Conservation (phyloP, 106 monocot species). For the Posidonia australis region DNA sequence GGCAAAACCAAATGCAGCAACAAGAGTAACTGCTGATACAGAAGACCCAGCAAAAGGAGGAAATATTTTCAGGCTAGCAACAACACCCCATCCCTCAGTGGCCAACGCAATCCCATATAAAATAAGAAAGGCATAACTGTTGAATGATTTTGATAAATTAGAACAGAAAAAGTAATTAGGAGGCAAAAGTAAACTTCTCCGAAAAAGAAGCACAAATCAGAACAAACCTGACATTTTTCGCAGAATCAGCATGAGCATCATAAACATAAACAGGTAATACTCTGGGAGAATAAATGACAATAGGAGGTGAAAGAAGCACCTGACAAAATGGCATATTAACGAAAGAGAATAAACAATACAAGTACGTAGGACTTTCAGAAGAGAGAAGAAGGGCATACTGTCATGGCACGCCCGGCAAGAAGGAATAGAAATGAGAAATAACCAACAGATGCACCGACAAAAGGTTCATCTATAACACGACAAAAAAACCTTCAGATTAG, state of each 20-base stretch:
- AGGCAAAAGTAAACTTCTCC: background rate
- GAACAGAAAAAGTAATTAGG: background rate
- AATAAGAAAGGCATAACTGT: slow-evolving; percentile 79
- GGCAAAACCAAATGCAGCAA: slow-evolving; percentile 92
- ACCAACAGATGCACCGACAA: slow-evolving; percentile 92
- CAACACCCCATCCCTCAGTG: slow-evolving; percentile 89
- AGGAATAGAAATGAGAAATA: slow-evolving; percentile 97
- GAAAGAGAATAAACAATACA: slow-evolving; percentile 2
- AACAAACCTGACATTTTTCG: slow-evolving; percentile 93
- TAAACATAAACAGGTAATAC: slow-evolving; percentile 95
- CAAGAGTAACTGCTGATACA: slow-evolving; percentile 90
- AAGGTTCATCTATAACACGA: slow-evolving; percentile 50
- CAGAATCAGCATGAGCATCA: slow-evolving; percentile 99
- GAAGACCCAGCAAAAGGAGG: slow-evolving; percentile 97
- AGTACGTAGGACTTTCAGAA: background rate
- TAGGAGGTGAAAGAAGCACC: slow-evolving; percentile 96
- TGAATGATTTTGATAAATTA: slow-evolving; percentile 4
- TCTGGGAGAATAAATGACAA: slow-evolving; percentile 98
- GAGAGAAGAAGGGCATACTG: slow-evolving; percentile 44
- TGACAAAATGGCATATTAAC: slow-evolving; percentile 19
- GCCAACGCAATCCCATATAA: slow-evolving; percentile 87
- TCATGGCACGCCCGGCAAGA: slow-evolving; percentile 85
- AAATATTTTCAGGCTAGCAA: slow-evolving; percentile 84
- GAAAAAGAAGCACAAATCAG: background rate
- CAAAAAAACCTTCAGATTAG: background rate